A percentile compares a stretch with the other conserved stretches of the same genome.
Conservation (phyloP, 1,139 yeast species). For the Meyerozyma smithsonii region DNA sequence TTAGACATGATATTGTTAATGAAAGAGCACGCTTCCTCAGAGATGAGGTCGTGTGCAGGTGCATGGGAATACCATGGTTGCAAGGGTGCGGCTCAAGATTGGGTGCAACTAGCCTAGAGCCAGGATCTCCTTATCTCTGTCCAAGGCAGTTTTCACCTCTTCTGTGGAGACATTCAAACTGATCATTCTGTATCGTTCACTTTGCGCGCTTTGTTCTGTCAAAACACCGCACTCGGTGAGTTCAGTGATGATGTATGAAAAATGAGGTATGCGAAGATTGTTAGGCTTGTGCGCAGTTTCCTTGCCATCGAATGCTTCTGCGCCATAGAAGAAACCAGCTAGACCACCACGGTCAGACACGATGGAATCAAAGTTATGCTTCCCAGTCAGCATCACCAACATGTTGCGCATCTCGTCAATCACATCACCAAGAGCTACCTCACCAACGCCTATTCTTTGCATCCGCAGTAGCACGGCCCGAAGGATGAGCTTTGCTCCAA, state of each 20-base stretch:
- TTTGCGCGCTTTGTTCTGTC: constrained; percentile 57
- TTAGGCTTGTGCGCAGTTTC: constrained; percentile 10
- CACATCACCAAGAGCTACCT: constrained; percentile 68
- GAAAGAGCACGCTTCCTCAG: background rate
- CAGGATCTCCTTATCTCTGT: constrained; percentile 40
- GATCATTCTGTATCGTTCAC: constrained; percentile 63
- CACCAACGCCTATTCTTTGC: constrained; percentile 68
- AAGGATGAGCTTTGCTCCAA: constrained; percentile 66
- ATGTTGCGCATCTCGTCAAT: constrained; percentile 65
- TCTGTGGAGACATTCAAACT: constrained; percentile 68
- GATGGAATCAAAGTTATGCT: constrained; percentile 9
- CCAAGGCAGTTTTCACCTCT: constrained; percentile 58
- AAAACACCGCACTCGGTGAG: constrained; percentile 76
- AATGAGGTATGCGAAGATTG: constrained; percentile 38
- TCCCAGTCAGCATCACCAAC: constrained; percentile 24
- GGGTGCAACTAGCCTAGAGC: background rate
- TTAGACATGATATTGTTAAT: constrained; percentile 15
- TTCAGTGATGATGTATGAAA: constrained; percentile 55
- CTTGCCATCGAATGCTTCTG: constrained; percentile 7
- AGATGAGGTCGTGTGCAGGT: constrained; percentile 3
- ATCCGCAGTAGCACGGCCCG: constrained; percentile 62
- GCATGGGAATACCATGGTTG: background rate
- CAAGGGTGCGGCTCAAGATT: background rate
- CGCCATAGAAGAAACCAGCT: constrained; percentile 28
- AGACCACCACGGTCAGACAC: constrained; percentile 13